Base-by-base conservation (phyloP, 2,329 filamentous ascomycete species). In the Monilinia fructicola region DNA sequence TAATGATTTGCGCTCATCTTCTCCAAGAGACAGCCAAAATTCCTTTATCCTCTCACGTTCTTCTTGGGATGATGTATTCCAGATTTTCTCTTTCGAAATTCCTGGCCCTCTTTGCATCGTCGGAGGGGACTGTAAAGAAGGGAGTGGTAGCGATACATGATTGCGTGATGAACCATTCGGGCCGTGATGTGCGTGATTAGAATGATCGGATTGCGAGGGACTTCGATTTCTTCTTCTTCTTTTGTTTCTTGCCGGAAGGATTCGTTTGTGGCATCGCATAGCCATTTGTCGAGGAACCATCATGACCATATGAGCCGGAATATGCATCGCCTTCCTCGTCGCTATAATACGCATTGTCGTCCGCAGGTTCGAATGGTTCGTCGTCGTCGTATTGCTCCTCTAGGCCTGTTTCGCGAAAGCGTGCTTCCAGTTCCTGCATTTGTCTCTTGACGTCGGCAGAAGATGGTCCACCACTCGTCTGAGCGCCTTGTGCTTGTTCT, bases 11-110 rank as follows among this genome's bases (percentile, higher is more conserved):
- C 95, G 91, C 77, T 98, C 93, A 48, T 96, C 92, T 78, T 99
- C 95, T 72, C 92, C 92, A 54, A 99, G 80, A 21, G 93, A 93
- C 64, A 99, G 85, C 95, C 95, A 99, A 79, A 98, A 99, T 73
- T 97, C 91, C 79, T 97, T 97, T 77, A 99, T 99, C 63, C 95
- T 90, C 80, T 97, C 93, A 46, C 95, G 90, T 80, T 99, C 95
- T 78, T 98, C 93, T 72, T 92, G 87, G 12, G 92, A 95, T 67
- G 91, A 95, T 3, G 93, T 97, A 76, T 97, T 97, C 95, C 95
- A 99, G 78, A 99, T 97, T 78, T 92, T 93, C 76, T 95, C 91
- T 75, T 89, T 76, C 35, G 76, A 77, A 55, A 77, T 77, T 48
- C 76, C 76, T n/a, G 74, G 73, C 12, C 74, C 73, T 68, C 72